Conservation (phyloP, 495 filamentous ascomycete genomes). For the Hypoxylon intermedium region DNA sequence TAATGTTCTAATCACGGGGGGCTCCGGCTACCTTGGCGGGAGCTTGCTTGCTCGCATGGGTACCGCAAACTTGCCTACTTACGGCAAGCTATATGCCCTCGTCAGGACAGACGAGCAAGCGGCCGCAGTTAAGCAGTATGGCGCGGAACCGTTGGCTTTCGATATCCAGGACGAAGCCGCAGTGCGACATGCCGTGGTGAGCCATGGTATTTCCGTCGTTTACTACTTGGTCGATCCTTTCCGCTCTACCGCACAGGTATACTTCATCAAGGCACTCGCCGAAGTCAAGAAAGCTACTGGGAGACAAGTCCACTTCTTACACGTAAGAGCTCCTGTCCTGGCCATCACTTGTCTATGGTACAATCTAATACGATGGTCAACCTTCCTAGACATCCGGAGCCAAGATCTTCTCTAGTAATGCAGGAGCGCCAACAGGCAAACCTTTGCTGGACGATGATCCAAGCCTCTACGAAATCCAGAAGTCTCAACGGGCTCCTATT, state of each 20-base stretch:
- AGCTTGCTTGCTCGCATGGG: conserved; percentile 52
- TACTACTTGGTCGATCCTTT: conserved; percentile 51
- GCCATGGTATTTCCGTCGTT: conserved; percentile 53
- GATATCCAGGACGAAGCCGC: conserved; percentile 42
- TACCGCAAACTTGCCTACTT: conserved; percentile 46
- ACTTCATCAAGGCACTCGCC: conserved; percentile 52
- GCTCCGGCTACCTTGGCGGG: conserved; percentile 60
- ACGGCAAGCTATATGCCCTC: conserved; percentile 52
- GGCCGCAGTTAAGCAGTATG: conserved; percentile 51
- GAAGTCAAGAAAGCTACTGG: conserved; percentile 51
- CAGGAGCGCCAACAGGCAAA: conserved; percentile 42
- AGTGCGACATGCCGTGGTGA: conserved; percentile 45
- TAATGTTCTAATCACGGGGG: conserved; percentile 59
- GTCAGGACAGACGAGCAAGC: conserved; percentile 54
- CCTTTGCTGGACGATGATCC: conserved; percentile 53
- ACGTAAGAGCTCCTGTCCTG: conserved; percentile 37
- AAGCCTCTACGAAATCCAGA: conserved; percentile 51
- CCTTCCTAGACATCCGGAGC: conserved; percentile 39
- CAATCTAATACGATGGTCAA: background rate
- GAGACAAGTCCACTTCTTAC: conserved; percentile 52
- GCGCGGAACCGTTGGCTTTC: conserved; percentile 49
- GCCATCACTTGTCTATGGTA: background rate
- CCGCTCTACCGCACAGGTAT: conserved; percentile 19
- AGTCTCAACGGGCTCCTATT: conserved; percentile 20
- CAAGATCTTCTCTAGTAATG: conserved; percentile 42